A percentile compares a stretch with the other conserved stretches of the same genome.
These are phyloP conservation scores for Gaeumannomyces tritici DNA, from an alignment of 2,329 filamentous ascomycete genomes.

Conservation along the genomic window DNA sequence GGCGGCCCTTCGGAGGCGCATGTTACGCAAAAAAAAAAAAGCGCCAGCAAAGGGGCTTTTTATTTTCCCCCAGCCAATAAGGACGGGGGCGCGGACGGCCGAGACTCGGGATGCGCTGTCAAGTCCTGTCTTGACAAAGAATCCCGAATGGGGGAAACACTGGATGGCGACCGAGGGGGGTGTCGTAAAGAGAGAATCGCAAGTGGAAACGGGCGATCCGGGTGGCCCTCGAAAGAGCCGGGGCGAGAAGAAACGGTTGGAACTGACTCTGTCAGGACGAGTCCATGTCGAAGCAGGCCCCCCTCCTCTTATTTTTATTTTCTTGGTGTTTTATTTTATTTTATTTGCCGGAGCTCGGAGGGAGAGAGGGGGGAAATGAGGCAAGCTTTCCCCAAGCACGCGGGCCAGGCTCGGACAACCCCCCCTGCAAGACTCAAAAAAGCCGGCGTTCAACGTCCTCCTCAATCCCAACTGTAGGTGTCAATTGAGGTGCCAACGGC, in stretches of 20 bases:
- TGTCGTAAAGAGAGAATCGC: neutral
- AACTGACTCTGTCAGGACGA: neutral
- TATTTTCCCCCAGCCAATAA: too few species aligned
- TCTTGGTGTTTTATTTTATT: neutral
- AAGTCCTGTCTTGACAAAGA: neutral
- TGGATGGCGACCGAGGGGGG: too few species aligned
- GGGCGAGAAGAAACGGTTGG: neutral
- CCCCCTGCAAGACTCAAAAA: neutral
- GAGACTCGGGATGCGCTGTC: too few species aligned
- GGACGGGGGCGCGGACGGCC: too few species aligned
- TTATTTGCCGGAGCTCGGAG: neutral
- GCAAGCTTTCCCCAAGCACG: neutral
- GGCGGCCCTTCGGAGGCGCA: slow-evolving; percentile 70
- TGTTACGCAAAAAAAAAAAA: slow-evolving; percentile 24
- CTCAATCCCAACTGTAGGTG: too few species aligned
- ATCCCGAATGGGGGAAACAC: too few species aligned
- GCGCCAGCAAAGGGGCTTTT: too few species aligned
- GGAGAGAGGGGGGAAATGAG: neutral
- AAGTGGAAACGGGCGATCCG: neutral
- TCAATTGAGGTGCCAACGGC: neutral
- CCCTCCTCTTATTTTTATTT: neutral
- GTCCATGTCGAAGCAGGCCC: neutral
- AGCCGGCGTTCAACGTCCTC: neutral
- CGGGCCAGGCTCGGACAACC: neutral
- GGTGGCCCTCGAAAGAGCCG: neutral